These are phyloP conservation scores for Xylaria sp. DNA, from an alignment of 495 filamentous ascomycete genomes.

Conservation along the genomic window DNA sequence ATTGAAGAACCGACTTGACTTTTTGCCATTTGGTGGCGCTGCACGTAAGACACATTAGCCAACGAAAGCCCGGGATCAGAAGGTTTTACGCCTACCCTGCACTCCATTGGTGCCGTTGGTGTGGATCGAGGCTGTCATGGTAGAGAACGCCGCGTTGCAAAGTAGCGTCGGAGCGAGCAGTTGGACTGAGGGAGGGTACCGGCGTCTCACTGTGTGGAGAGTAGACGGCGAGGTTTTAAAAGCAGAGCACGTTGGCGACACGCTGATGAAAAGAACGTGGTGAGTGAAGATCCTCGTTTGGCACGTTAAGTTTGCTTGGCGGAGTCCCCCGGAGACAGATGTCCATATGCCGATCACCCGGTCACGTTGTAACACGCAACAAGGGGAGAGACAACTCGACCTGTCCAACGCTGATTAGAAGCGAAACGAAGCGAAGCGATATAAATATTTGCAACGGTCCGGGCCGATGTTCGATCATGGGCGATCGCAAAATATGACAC, in stretches of 20 bases:
- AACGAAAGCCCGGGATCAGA: background rate
- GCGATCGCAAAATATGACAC: conserved; percentile 7
- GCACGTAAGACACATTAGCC: conserved; percentile 12
- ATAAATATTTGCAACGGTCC: background rate
- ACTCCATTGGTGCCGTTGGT: conserved; percentile 39
- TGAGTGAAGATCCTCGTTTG: conserved; percentile 26
- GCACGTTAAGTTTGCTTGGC: conserved; percentile 25
- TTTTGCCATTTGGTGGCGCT: conserved; percentile 33
- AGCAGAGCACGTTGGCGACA: background rate
- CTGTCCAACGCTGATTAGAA: conserved; percentile 29
- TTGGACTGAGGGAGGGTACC: background rate
- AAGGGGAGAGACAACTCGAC: conserved; percentile 28
- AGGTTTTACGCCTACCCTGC: conserved; percentile 32
- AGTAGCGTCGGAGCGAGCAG: background rate
- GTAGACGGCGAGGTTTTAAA: conserved; percentile 6
- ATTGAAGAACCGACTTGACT: conserved; percentile 50
- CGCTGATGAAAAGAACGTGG: conserved; percentile 6
- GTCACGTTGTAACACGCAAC: conserved; percentile 31
- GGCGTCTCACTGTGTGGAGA: background rate
- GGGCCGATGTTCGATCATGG: background rate
- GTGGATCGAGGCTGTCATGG: conserved; percentile 35
- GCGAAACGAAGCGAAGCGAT: conserved; percentile 6
- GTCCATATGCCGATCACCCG: conserved; percentile 38
- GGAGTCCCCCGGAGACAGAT: conserved; percentile 33
- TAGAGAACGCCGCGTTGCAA: conserved; percentile 14